phyloP scores from a whole-genome alignment of 1,139 yeast species.

The Magnusiomyces magnusii region DNA sequence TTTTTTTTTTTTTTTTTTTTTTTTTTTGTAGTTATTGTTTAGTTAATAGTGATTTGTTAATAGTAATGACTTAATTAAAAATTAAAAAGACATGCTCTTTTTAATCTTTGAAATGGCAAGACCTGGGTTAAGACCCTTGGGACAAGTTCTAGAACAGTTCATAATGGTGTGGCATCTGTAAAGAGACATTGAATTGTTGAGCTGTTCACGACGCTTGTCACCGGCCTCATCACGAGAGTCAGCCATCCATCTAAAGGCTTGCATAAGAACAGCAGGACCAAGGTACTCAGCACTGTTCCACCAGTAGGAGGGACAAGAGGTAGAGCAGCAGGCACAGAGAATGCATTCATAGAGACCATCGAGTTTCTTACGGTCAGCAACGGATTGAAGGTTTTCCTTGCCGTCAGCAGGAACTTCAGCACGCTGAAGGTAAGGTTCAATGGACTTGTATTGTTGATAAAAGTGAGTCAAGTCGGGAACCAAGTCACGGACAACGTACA shows the following conservation, averaged over 20 bases:
- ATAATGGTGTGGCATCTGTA: slow-evolving; percentile 99
- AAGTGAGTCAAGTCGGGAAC: slow-evolving; percentile 97
- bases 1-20: too few relatives aligned
- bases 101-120: slow-evolving; percentile 95
- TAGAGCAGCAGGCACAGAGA: slow-evolving; percentile 97
- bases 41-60: too few relatives aligned
- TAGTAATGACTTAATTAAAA: too few relatives aligned
- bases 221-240: slow-evolving; percentile 96
- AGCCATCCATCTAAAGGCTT: slow-evolving; percentile 97
- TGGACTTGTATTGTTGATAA: slow-evolving; percentile 97
- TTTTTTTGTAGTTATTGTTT: neutral
- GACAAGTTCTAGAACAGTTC: slow-evolving; percentile 98
- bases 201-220: slow-evolving; percentile 70
- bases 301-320: slow-evolving; percentile 99
- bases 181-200: slow-evolving; percentile 94
- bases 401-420: slow-evolving; percentile 78
- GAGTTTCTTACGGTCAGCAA: slow-evolving; percentile 91
- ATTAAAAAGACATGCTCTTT: slow-evolving; percentile 71
- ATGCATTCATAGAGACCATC: slow-evolving; percentile 98
- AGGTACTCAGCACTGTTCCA: slow-evolving; percentile 99
- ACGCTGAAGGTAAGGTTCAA: slow-evolving; percentile 94
- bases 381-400: slow-evolving; percentile 83
- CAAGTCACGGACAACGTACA: slow-evolving; percentile 94
- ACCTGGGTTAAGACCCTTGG: slow-evolving; percentile 99
- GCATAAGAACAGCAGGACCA: slow-evolving; percentile 98